Percentiles rank a stretch among this genome's conserved stretches.
Conservation (phyloP, 257 asterid species). For the Salvia rosmarinus region DNA sequence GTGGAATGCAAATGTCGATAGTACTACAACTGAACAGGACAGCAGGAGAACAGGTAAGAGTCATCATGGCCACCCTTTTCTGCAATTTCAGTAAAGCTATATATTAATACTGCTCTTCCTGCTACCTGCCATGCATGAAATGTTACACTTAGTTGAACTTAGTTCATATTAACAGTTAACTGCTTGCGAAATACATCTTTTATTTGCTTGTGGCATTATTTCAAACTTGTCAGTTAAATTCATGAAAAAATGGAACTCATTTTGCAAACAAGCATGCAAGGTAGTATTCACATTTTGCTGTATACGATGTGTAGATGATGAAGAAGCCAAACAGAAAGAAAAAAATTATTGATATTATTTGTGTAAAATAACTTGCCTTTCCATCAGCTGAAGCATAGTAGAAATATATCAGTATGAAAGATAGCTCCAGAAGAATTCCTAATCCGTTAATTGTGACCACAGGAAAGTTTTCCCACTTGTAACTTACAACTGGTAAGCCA, state of each 20-base stretch:
- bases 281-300: neutral
- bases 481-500: conserved; percentile 78
- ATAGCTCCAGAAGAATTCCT: conserved; percentile 69
- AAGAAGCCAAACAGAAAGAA: neutral
- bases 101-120: conserved; percentile 2
- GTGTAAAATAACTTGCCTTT: conserved; percentile 53
- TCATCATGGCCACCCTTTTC: conserved; percentile 56
- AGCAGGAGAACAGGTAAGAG: conserved; percentile 43
- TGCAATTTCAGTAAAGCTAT: conserved; percentile 32
- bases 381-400: conserved; percentile 48
- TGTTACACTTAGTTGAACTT: neutral
- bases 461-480: conserved; percentile 72
- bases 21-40: conserved; percentile 41
- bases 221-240: neutral
- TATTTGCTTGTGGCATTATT: neutral
- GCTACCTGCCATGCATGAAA: conserved; percentile 14
- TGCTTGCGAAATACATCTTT: too few relatives aligned
- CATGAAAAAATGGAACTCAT: neutral
- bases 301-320: neutral
- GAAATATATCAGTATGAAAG: conserved; percentile 57
- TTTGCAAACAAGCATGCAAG: neutral
- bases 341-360: neutral
- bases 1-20: conserved; percentile 54
- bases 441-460: conserved; percentile 68
- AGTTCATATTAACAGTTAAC: neutral